Base-by-base conservation (phyloP, 768 basidiomycete genomes). In the Boletus eberwhitei region DNA sequence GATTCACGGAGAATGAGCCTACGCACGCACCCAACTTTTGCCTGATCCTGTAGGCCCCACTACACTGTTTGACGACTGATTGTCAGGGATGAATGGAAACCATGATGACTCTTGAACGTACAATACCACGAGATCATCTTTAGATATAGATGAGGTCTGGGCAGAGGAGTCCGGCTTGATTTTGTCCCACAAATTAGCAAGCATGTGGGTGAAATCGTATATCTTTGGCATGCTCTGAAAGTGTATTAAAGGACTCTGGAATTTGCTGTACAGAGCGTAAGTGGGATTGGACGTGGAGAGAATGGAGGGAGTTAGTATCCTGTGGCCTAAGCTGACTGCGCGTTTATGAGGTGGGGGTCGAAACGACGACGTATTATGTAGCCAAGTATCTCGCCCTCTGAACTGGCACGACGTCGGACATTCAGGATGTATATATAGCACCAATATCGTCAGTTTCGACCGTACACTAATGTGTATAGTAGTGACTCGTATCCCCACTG, bases 101-200 rank as follows among this genome's bases (percentile, higher is more conserved):
- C 4, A 24, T 1, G 6, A 19, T 6, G 21, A 39, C 11, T 22
- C 1, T n/a, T 14, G 16, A 5, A 60, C 64, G 12, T 17, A 66
- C 64, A 64, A 66, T 31, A 64, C 31, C 4, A 63, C 61, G 8
- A 66, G 46, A 31, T 66, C 64, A 2, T 50, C 50, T 24, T 48
- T n/a, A 24, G 53, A 60, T 54, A 66, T 41, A 12, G 44, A 8
- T 4, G 19, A 6, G 14, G 57, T 17, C 1, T 29, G 29, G 1
- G 8, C n/a, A 12, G 58, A 44, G 0, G 58, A 60, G 16, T 42
- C 58, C 14, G 22, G 39, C 53, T 54, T 59, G 53, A 61, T 41
- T 38, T 62, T 62, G 37, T 44, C 44, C 60, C 60, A 54, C 38
- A 53, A 36, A 19, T 26, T 39, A n/a, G 21, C 11, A 1, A 61